Evolutionary conservation across 805 yeast species (phyloP), one percentile per base, ranked within the genome.

Genomic region (Ogataea henricii): DNA sequence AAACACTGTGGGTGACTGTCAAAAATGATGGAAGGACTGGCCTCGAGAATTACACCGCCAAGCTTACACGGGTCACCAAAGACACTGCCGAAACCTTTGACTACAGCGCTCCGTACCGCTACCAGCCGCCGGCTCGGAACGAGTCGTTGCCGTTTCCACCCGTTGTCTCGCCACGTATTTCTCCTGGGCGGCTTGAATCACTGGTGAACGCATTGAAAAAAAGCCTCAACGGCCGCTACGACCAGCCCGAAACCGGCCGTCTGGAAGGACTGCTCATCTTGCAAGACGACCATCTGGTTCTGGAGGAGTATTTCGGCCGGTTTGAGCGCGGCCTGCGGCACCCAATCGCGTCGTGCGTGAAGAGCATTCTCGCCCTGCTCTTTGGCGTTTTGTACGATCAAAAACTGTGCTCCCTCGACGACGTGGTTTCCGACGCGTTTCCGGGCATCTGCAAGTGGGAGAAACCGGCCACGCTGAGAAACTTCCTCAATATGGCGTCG

Each of bases 21-120:
- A n/a, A 18, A 5, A 21, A 21, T 6, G 44, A 40, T 22, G 44
- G 44, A n/a, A 40, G 29, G 44, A 40, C 44, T 7, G 44, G 29
- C 3, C 27, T 30, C 16, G 44, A 40, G 7, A 22, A 17, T 16
- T 40, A 30, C 29, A 21, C 37, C 3, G 44, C 27, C 3, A 3
- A 6, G n/a, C 14, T 29, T n/a, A 30, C 5, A 40, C 9, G 12
- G 21, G 13, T 16, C 5, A n/a, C n/a, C 23, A 21, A 6, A 39
- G 21, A 39, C 6, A 4, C 18, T 17, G 20, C 4, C 10, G 33
- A 12, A n/a, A 27, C n/a, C n/a, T n/a, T n/a, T n/a, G 10, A 25
- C 32, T 39, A 37, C 40, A n/a, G 6, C 4, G 27, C 12, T 9
- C 29, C 18, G 6, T 18, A 37, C 29, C 6, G 4, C 7, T 21